Base-by-base conservation (phyloP, 2,329 filamentous ascomycete species). In the Aspergillus sp. region DNA sequence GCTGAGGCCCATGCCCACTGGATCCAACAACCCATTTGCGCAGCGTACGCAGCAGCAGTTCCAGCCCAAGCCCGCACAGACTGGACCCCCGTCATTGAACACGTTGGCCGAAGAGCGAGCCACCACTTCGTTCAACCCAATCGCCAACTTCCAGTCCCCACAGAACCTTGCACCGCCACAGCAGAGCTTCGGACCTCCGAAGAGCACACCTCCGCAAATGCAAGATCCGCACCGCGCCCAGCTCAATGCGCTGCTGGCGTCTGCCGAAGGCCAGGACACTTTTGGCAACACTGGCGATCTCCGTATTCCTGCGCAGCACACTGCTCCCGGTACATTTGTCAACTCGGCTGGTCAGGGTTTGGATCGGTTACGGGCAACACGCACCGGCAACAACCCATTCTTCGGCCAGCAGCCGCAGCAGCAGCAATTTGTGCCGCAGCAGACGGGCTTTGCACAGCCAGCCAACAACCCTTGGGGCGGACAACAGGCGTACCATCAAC, bases 21-120 rank as follows among this genome's bases (percentile, higher is more conserved):
- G 95, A 51, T 98, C 95, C 15, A 99, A 99, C 82, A 99, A 99
- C 74, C 95, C 95, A 2, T 99, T 99, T 72, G 94, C 95, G 25
- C 83, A 85, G 61, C 81, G 84, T 60, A 79, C 85, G 67, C 79
- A 28, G 25, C 25, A 28, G 25, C 25, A 88, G 82, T 71, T 86
- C 80, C 72, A 88, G 80, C 73, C 83, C 55, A 67, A 81, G 49
- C 75, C 69, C 62, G 84, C 84, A 48, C 74, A 80, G 19, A 82
- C 84, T 28, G 82, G 85, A 7, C 86, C 90, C 61, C 88, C 91
- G 12, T 87, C 89, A 2, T 84, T 98, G 54, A 87, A 87, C 68
- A 87, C 89, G 3, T 82, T 97, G 15, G 89, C 89, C 28, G 93
- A 97, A 77, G 92, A 97, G 73, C 91, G 93, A 80, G 89, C 90